These are phyloP conservation scores for Neovahlkampfia damariscottae DNA, from an alignment of 78 protist species.

Conservation along the genomic window DNA sequence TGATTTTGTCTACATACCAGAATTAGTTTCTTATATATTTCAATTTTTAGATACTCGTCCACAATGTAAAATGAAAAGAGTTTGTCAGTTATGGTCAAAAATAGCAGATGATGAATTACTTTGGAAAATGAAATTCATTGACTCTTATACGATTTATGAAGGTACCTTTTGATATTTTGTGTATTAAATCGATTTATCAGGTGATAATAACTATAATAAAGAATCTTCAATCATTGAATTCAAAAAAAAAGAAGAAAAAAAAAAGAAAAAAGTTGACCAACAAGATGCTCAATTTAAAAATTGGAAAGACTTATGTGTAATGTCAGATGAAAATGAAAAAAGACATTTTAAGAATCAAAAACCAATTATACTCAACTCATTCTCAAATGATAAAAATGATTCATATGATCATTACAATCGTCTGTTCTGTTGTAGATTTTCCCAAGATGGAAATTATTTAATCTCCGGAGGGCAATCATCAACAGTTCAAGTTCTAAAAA, in stretches of 20 bases:
- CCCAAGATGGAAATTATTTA: no score
- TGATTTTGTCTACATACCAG: neutral
- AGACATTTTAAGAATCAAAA: neutral
- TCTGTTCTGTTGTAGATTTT: no score
- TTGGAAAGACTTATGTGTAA: neutral
- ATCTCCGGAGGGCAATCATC: neutral
- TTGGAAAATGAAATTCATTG: neutral
- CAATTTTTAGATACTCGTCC: neutral
- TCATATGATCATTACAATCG: neutral
- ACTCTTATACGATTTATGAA: neutral
- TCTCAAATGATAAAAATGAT: neutral
- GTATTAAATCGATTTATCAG: no score
- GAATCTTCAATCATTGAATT: neutral
- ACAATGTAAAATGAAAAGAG: neutral
- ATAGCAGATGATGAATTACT: neutral
- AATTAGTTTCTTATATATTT: neutral
- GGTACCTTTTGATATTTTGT: no score
- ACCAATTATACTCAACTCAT: neutral
- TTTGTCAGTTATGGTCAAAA: neutral
- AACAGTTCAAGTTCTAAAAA: neutral
- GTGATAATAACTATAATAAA: no score
- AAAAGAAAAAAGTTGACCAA: neutral
- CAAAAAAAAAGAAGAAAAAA: neutral
- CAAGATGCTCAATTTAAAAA: neutral
- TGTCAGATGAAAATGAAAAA: neutral